These are phyloP conservation scores for Kwoniella newhampshirensis DNA, from an alignment of 768 basidiomycete species.

Conservation along the genomic window DNA sequence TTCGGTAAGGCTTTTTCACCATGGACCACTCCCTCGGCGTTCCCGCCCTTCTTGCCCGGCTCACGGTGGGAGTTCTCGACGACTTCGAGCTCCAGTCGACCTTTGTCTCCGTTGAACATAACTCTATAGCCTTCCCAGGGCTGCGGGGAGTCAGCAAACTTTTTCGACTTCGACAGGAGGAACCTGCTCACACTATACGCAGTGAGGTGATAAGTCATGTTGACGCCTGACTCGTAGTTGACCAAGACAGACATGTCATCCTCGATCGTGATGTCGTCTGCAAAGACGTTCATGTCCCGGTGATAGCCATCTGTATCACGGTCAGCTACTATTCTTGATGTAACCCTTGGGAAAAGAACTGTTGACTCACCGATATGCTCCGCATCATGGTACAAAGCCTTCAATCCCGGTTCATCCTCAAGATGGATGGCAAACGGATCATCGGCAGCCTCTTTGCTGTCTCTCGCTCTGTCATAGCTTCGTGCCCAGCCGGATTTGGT, in stretches of 20 bases:
- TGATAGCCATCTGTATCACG: conserved; percentile 57
- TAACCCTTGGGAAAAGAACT: neutral
- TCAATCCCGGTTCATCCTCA: conserved; percentile 56
- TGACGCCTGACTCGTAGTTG: conserved; percentile 58
- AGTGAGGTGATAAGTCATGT: conserved; percentile 61
- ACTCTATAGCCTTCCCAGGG: conserved; percentile 57
- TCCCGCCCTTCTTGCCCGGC: conserved; percentile 28
- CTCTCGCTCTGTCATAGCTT: conserved; percentile 58
- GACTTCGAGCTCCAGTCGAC: conserved; percentile 60
- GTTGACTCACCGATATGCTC: conserved; percentile 54
- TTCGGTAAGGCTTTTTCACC: conserved; percentile 54
- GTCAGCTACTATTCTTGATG: neutral
- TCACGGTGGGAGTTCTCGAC: conserved; percentile 55
- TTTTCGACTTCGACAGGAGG: neutral
- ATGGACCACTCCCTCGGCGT: conserved; percentile 45
- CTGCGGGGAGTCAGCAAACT: conserved; percentile 40
- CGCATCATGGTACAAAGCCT: conserved; percentile 58
- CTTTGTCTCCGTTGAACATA: conserved; percentile 61
- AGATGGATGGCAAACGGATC: conserved; percentile 61
- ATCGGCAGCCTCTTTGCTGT: conserved; percentile 55
- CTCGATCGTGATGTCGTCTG: conserved; percentile 56
- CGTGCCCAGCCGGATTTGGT: conserved; percentile 58
- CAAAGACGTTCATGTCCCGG: conserved; percentile 58
- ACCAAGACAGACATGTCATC: conserved; percentile 61
- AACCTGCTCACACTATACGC: conserved; percentile 40